Percentiles rank a stretch among this genome's conserved stretches.
Evolutionary conservation across 2,329 filamentous ascomycete genomes (phyloP).

Genomic region (Camillea tinctor): DNA sequence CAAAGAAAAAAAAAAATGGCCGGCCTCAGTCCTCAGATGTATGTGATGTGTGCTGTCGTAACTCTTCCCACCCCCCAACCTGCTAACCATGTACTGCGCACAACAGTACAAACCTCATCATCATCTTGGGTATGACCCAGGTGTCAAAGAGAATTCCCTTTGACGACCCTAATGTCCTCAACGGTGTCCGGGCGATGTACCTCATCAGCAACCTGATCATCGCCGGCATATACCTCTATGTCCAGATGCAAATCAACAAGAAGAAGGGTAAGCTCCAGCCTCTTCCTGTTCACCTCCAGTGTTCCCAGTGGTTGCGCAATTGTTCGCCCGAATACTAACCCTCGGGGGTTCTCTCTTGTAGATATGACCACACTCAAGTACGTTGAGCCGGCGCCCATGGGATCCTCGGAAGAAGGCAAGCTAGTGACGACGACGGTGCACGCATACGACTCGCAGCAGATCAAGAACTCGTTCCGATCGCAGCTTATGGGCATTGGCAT

Average conservation of each 20-base stretch:
- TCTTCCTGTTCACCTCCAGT: background rate
- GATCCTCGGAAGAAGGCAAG: constrained; percentile 90
- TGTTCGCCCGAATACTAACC: background rate
- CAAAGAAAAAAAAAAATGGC: constrained; percentile 64
- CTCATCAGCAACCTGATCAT: constrained; percentile 75
- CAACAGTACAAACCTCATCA: constrained; percentile 81
- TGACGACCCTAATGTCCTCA: constrained; percentile 70
- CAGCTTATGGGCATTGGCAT: constrained; percentile 96
- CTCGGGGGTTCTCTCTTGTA: constrained; percentile 39
- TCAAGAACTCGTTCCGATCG: constrained; percentile 80
- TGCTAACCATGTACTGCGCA: constrained; percentile 25
- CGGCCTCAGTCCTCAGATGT: constrained; percentile 64
- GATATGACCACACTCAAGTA: constrained; percentile 98
- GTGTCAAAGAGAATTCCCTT: constrained; percentile 94
- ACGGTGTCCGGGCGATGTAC: constrained; percentile 55
- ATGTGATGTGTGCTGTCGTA: constrained; percentile 32
- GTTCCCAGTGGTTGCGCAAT: background rate
- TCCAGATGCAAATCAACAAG: constrained; percentile 81
- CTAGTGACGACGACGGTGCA: constrained; percentile 95
- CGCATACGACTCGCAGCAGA: constrained; percentile 87
- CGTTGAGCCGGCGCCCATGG: constrained; percentile 92
- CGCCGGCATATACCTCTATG: constrained; percentile 78
- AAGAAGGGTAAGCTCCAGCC: constrained; percentile 77
- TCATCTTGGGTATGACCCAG: constrained; percentile 98
- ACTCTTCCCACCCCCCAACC: background rate